Base-by-base conservation (phyloP, 2,329 filamentous ascomycete genomes). In the Elsinoe batatas region DNA sequence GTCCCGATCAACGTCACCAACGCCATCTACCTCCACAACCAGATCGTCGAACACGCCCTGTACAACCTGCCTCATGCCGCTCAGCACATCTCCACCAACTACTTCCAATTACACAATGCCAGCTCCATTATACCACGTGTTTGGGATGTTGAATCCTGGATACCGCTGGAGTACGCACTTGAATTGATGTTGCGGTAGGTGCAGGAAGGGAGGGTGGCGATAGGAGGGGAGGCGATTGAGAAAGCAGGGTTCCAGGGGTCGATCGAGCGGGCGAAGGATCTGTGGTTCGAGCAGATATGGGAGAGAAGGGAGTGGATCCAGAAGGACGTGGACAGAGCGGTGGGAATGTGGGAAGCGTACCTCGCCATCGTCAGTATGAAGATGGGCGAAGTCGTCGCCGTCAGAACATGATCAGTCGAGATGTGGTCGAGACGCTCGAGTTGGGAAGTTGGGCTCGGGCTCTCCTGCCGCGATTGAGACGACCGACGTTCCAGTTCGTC, bases 1-100 rank as follows among this genome's bases (percentile, higher is more conserved):
- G 20, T 11, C 2, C 33, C 47, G n/a, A 26, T 57, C 26, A 51
- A 57, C 30, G 47, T 57, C 36, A 43, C 44, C 3, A 53, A 53
- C 32, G 55, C 55, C 17, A 43, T 57, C 37, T 10, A 4, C 10
- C 37, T 57, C 15, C 55, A 57, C 47, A 57, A 57, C 36, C 36
- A 18, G 10, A 38, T 57, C 22, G 55, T 57, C 26, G 33, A 38
- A 17, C 17, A 12, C n/a, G 47, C 46, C 12, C 36, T 57, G 3
- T 17, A 12, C 17, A 13, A 20, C 11, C n/a, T 46, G 8, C 44
- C 44, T 8, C 18, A 44, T n/a, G 26, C 35, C 10, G 15, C 17
- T 13, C 37, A 43, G 20, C 55, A 42, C n/a, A 33, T 57, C 22
- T 22, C 15, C 5, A 51, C 53, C 2, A 42, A 53, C 30, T 57